Evolutionary conservation across 1,284 basidiomycete species (phyloP), one percentile per base, ranked within the genome.

Genomic region (Sporisorium scitamineum): DNA sequence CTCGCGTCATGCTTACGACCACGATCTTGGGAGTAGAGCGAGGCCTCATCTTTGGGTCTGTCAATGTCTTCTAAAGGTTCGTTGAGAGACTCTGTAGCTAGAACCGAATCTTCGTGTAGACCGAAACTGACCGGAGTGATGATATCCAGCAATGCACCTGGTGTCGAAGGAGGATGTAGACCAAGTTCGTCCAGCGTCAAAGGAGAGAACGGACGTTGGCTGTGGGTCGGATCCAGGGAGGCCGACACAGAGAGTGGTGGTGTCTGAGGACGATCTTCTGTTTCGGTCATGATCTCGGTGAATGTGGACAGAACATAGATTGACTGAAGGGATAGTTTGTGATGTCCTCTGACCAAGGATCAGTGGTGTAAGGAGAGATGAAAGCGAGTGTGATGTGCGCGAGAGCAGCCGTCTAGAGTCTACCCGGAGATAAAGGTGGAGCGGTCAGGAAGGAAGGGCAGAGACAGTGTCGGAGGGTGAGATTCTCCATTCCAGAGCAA

Each of bases 71-170:
- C 31, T 14, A 32, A 37, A 20, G 39, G 6, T 1, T 42, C 39
- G 3, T 11, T 24, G 29, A 18, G 29, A 10, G 10, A 2, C 9
- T 53, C 32, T n/a, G 41, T 6, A 54, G 27, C 45, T 58, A n/a
- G 9, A 10, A n/a, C 29, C 8, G 22, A 14, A 5, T 51, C 32
- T 26, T 32, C 47, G 2, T 42, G 45, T 31, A 48, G 13, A 14
- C 41, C 6, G 37, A 60, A 22, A 24, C 50, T 63, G 32, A 42
- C 18, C 6, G 67, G 67, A 3, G 54, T 54, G 16, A 45, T 42
- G 45, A 71, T 66, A 20, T 71, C 69, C 3, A 71, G 62, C n/a
- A 71, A 26, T 18, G 69, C 69, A 32, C 59, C 58, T 10, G 69
- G 62, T 5, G 59, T 66, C 14, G 55, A 37, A 5, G 69, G 62